Evolutionary conservation across 164 flowering plant genomes (phyloP).

Genomic region (Macadamia tetraphylla): DNA sequence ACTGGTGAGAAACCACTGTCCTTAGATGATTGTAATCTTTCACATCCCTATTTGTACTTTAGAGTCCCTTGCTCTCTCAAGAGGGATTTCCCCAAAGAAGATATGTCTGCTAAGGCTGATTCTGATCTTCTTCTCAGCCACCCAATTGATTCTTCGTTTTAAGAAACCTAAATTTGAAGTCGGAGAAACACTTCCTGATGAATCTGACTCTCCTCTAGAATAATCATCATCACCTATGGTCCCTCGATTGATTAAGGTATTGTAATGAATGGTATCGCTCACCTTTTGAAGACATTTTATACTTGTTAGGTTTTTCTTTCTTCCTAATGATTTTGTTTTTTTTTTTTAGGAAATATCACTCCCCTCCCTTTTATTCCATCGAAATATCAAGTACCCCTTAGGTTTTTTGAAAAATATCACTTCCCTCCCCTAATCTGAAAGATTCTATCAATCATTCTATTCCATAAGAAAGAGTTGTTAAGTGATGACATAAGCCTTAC

Average conservation of each 20-base stretch:
- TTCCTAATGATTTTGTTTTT: neutral
- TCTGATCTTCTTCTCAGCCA: constrained; percentile 72
- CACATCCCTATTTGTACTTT: no score
- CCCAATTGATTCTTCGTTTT: constrained; percentile 60
- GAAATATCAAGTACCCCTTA: no score
- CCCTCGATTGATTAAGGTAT: constrained; percentile 31
- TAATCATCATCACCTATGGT: neutral
- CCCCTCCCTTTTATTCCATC: no score
- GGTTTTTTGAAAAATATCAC: no score
- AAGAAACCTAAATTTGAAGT: constrained; percentile 46
- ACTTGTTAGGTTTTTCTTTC: neutral
- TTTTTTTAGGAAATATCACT: no score
- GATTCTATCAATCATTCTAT: no score
- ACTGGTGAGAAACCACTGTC: no score
- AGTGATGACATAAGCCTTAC: no score
- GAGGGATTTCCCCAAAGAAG: neutral
- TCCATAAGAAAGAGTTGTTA: no score
- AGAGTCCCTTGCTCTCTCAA: neutral
- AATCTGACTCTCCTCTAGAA: constrained; percentile 10
- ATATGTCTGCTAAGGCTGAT: constrained; percentile 81
- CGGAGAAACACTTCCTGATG: constrained; percentile 11
- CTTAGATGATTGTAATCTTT: no score
- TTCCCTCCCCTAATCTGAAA: no score
- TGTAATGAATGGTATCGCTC: neutral
- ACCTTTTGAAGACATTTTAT: no score